Evolutionary conservation across 106 monocot species (phyloP).

Genomic region (Posidonia australis): DNA sequence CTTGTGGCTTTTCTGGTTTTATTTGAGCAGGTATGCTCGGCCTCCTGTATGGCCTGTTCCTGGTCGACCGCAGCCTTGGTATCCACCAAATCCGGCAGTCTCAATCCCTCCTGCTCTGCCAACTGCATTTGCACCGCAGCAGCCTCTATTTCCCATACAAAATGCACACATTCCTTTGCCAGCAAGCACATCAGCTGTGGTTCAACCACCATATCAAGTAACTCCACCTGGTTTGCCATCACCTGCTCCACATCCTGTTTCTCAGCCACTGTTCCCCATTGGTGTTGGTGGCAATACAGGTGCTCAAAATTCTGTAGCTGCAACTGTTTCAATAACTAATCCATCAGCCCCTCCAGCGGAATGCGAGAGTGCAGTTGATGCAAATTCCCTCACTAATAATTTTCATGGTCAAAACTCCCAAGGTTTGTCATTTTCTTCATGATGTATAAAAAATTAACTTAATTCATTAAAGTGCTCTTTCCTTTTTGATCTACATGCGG

Average conservation of each 20-base stretch:
- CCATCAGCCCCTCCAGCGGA: constrained; percentile 20
- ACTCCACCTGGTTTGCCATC: constrained; percentile 40
- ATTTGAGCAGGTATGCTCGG: constrained; percentile 8
- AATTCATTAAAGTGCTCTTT: not conserved
- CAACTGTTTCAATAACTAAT: constrained; percentile 11
- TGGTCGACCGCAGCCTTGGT: constrained; percentile 58
- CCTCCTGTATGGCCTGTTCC: constrained; percentile 52
- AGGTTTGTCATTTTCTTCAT: constrained; percentile 21
- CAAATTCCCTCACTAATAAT: constrained; percentile 20
- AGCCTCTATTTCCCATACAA: constrained; percentile 80
- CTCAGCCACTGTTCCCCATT: constrained; percentile 92
- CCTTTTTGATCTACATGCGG: not conserved
- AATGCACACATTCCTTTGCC: constrained; percentile 31
- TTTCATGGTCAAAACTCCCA: constrained; percentile 24
- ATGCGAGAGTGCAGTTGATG: constrained; percentile 19
- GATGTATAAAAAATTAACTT: not conserved
- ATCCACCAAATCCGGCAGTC: constrained; percentile 29
- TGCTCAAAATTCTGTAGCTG: constrained; percentile 23
- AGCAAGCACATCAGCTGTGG: constrained; percentile 26
- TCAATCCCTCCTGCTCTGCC: constrained; percentile 28
- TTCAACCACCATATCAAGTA: constrained; percentile 34
- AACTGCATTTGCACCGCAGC: constrained; percentile 29
- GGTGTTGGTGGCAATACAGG: constrained; percentile 22
- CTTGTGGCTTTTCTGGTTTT: not conserved
- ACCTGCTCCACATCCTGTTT: constrained; percentile 29